phyloP scores from a whole-genome alignment of 1,284 basidiomycete genomes.

The Chalciporus piperatoides region DNA sequence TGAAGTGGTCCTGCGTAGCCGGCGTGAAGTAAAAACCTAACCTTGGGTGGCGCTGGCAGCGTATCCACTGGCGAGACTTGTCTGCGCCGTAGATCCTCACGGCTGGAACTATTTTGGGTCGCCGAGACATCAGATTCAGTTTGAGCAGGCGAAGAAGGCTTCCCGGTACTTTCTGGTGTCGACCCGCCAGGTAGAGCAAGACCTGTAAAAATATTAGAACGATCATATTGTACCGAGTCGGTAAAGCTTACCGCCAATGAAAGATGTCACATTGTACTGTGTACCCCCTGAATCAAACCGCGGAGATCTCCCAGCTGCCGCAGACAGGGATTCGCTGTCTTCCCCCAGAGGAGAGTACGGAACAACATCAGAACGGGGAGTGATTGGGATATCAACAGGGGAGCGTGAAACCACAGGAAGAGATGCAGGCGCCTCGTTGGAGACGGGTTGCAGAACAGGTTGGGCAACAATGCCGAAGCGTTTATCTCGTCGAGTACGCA shows the following conservation, averaged over 20 bases:
- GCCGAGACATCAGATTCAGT: background rate
- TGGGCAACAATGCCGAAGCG: conserved; percentile 17
- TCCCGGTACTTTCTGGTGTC: conserved; percentile 5
- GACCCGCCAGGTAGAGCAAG: conserved; percentile 27
- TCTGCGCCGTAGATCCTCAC: background rate
- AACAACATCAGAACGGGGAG: conserved; percentile 15
- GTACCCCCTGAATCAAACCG: conserved; percentile 47
- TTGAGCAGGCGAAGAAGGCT: conserved; percentile 4
- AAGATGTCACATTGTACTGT: conserved; percentile 71
- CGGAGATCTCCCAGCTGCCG: conserved; percentile 19
- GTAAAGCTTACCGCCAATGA: conserved; percentile 56
- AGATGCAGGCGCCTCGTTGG: conserved; percentile 8
- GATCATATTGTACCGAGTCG: background rate
- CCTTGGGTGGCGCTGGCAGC: conserved; percentile 5
- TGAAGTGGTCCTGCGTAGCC: background rate
- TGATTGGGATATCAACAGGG: conserved; percentile 16
- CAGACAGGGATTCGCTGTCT: conserved; percentile 28
- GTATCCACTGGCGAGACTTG: background rate
- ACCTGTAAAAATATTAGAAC: conserved; percentile 25
- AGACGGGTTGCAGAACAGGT: background rate
- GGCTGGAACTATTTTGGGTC: background rate
- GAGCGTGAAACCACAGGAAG: conserved; percentile 7
- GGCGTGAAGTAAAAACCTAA: conserved; percentile 3
- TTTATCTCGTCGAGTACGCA: conserved; percentile 23
- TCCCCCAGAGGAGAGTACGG: conserved; percentile 32